A percentile compares a stretch with the other conserved stretches of the same genome.
Evolutionary conservation across 2,329 filamentous ascomycete species (phyloP).

Genomic region (Beauveria australis): DNA sequence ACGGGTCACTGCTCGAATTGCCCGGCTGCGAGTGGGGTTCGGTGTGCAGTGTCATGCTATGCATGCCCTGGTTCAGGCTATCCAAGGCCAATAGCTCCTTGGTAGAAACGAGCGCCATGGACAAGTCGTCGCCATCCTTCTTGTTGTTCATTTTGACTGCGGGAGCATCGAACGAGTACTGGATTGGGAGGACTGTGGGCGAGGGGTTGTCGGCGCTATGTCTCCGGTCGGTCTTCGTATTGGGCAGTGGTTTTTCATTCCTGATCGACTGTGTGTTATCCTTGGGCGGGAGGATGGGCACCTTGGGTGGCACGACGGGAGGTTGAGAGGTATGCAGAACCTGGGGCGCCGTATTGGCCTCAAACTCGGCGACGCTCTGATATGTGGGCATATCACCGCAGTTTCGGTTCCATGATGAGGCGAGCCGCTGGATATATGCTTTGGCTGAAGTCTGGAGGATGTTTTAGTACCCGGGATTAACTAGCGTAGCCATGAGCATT

Average conservation of each 20-base stretch:
- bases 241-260: conserved; percentile 34
- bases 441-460: conserved; percentile 44
- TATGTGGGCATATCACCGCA: conserved; percentile 40
- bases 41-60: conserved; percentile 29
- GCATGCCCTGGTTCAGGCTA: conserved; percentile 31
- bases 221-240: conserved; percentile 30
- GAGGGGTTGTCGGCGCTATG: conserved; percentile 25
- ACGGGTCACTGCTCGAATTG: conserved; percentile 24
- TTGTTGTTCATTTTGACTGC: conserved; percentile 26
- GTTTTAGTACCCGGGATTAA: conserved; percentile 14
- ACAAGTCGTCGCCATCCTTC: conserved; percentile 24
- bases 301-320: conserved; percentile 16
- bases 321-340: conserved; percentile 18
- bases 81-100: conserved; percentile 44
- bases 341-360: conserved; percentile 21
- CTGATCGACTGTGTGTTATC: conserved; percentile 27
- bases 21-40: conserved; percentile 18
- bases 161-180: conserved; percentile 26
- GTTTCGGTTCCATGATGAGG: conserved; percentile 37
- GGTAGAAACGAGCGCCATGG: conserved; percentile 45
- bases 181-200: conserved; percentile 18
- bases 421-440: conserved; percentile 53
- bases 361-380: conserved; percentile 44
- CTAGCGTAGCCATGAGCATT: conserved; percentile 28
- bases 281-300: conserved; percentile 18